Evolutionary conservation across 2,329 filamentous ascomycete species (phyloP), one percentile per base, ranked within the genome.

Genomic region (Drechslerella dactyloides): DNA sequence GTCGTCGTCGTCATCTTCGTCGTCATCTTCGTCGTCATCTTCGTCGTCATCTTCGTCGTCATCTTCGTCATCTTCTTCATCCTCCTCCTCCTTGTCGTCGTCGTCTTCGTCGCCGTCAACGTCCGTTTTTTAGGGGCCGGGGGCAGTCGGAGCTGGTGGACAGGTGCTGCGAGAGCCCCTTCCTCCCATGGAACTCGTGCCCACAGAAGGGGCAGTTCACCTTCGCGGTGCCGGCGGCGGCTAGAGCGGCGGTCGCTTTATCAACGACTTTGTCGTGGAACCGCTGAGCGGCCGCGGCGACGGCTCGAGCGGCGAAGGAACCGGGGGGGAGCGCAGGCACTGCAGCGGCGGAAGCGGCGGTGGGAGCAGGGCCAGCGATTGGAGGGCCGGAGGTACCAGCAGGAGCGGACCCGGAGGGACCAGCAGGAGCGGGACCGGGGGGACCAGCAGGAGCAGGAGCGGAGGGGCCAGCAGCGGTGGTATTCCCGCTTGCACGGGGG

Each of bases 31-130:
- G n/a, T 21, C 42, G 17, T 17, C 42, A 21, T 21, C 42, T 8
- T 48, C 42, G n/a, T 21, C 42, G 19, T 17, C 42, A 48, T 21
- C 42, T 8, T 8, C 46, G 46, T 23, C 17, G 21, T 50, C 21
- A 13, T 27, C 46, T 23, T 50, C 17, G 15, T 23, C 46, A 4
- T 50, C 46, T 21, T 50, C 23, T 21, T 4, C 3, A 23, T 23
- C 17, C 23, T 50, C 17, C 7, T 50, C 23, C 17, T 27, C 46
- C 17, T 50, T 23, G 46, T 13, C 46, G 10, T 23, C 46, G 46
- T 50, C 23, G 46, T 23, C 46, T 50, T 50, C 37, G 37, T 42
- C 37, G 37, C 37, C 37, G n/a, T 42, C 37, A 42, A 42, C n/a
- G n/a, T 42, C 37, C n/a, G 13, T 42, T 2, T 15, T 15, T 2